A percentile compares a stretch with the other conserved stretches of the same genome.
phyloP scores from a whole-genome alignment of 805 yeast genomes.

The Clavispora vitiphila region DNA sequence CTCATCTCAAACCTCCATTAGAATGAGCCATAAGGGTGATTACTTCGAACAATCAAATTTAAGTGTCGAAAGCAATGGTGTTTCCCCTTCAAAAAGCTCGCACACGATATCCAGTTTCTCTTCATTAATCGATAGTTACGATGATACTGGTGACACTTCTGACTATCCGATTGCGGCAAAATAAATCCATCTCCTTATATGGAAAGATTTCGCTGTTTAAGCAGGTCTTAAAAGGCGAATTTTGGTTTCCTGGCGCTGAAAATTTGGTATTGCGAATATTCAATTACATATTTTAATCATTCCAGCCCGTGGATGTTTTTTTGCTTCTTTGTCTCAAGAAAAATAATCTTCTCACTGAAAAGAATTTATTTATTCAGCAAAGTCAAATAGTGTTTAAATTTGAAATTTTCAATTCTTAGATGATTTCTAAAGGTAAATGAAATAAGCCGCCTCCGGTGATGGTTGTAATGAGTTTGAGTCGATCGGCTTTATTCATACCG shows the following conservation, averaged over 20 bases:
- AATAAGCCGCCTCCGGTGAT: too few relatives aligned
- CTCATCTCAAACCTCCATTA: neutral
- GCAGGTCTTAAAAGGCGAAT: neutral
- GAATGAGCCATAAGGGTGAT: neutral
- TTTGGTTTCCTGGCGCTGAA: neutral
- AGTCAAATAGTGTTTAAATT: too few relatives aligned
- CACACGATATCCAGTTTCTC: conserved; percentile 22
- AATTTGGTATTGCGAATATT: too few relatives aligned
- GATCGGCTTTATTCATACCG: too few relatives aligned
- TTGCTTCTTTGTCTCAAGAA: too few relatives aligned
- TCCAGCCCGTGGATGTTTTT: too few relatives aligned
- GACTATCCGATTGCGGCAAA: neutral
- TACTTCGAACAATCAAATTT: neutral
- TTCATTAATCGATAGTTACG: conserved; percentile 26
- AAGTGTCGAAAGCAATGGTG: neutral
- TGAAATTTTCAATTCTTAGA: too few relatives aligned
- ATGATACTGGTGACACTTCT: neutral
- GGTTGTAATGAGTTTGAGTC: too few relatives aligned
- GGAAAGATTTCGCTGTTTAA: neutral
- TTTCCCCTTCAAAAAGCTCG: conserved; percentile 14
- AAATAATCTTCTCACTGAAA: too few relatives aligned
- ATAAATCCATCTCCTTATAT: neutral
- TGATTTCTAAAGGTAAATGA: too few relatives aligned
- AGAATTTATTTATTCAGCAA: too few relatives aligned
- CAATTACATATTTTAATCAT: too few relatives aligned